phyloP scores from a whole-genome alignment of 768 basidiomycete species.

The Lactarius hengduanensis region DNA sequence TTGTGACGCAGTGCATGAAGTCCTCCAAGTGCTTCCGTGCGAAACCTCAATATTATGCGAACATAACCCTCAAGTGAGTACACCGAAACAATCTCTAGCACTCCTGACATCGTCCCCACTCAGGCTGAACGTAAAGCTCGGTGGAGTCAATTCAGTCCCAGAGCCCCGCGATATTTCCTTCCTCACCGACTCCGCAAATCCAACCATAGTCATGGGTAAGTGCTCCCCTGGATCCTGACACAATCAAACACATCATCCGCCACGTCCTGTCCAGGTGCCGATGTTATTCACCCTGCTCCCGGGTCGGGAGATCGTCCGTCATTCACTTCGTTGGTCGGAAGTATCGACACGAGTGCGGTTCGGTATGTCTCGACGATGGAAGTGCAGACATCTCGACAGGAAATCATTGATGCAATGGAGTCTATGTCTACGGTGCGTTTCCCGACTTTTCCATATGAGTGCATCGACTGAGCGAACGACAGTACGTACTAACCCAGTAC shows the following conservation, averaged over 20 bases:
- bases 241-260: not conserved
- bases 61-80: slow-evolving; percentile 73
- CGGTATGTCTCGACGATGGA: slow-evolving; percentile 65
- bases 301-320: slow-evolving; percentile 76
- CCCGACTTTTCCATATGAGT: not conserved
- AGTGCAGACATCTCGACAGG: slow-evolving; percentile 66
- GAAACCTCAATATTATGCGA: slow-evolving; percentile 77
- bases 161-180: slow-evolving; percentile 63
- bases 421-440: slow-evolving; percentile 59
- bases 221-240: not conserved
- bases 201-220: slow-evolving; percentile 77
- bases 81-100: not conserved
- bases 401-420: slow-evolving; percentile 72
- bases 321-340: slow-evolving; percentile 77
- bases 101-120: slow-evolving; percentile 7
- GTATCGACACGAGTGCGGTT: slow-evolving; percentile 70
- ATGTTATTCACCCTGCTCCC: slow-evolving; percentile 84
- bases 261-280: slow-evolving; percentile 52
- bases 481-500: slow-evolving; percentile 61
- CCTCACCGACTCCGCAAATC: slow-evolving; percentile 66
- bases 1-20: slow-evolving; percentile 79
- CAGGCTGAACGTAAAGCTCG: slow-evolving; percentile 82
- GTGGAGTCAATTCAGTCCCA: slow-evolving; percentile 79
- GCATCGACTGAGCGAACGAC: slow-evolving; percentile 10
- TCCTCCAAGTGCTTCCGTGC: slow-evolving; percentile 61